Conservation (phyloP, 441 rosid genomes). For the Pelargonium cotyledonis region DNA sequence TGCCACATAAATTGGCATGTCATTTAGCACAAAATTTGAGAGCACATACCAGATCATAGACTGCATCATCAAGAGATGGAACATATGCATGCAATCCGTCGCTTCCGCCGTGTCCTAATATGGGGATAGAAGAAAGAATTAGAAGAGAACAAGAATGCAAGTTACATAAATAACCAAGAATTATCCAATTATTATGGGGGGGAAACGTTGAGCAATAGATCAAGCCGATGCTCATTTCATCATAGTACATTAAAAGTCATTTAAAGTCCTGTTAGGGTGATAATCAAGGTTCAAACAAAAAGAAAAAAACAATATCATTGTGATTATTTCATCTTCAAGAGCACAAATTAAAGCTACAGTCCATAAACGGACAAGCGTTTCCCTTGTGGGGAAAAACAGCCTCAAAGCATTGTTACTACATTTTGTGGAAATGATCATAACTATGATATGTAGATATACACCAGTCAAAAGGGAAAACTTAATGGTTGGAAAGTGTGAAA, state of each 20-base stretch:
- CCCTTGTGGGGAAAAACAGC: background rate
- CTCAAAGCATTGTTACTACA: background rate
- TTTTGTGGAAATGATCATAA: too few species aligned
- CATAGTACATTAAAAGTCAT: background rate
- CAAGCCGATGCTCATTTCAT: background rate
- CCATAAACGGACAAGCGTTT: background rate
- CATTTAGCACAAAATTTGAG: background rate
- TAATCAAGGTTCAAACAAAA: background rate
- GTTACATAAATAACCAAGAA: slow-evolving; percentile 5
- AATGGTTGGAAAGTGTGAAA: background rate
- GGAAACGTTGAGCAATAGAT: background rate
- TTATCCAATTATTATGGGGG: background rate
- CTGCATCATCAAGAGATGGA: slow-evolving; percentile 70
- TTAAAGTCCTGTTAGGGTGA: background rate
- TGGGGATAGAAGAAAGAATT: slow-evolving; percentile 10
- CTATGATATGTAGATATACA: too few species aligned
- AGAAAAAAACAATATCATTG: background rate
- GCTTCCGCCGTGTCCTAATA: slow-evolving; percentile 85
- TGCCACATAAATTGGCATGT: too few species aligned
- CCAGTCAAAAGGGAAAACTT: too few species aligned
- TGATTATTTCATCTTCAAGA: background rate
- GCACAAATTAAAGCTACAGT: background rate
- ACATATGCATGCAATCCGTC: slow-evolving; percentile 90
- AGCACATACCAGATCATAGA: slow-evolving; percentile 55
- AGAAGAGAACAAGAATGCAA: background rate